Evolutionary conservation across 2,329 filamentous ascomycete genomes (phyloP).

Genomic region (Diplodia intermedia): DNA sequence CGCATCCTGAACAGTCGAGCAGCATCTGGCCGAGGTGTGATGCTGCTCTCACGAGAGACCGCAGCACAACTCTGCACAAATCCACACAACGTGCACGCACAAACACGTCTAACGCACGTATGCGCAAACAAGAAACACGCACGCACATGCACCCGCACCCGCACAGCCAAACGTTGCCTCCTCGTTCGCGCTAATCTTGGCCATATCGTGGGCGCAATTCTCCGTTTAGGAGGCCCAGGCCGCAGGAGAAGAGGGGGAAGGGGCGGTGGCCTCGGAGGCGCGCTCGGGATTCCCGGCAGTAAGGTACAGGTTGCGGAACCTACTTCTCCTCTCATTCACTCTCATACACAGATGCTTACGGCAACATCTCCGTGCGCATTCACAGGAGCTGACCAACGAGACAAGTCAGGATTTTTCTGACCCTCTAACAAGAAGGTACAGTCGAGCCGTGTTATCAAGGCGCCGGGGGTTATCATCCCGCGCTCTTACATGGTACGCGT

Average conservation of each 20-base stretch:
- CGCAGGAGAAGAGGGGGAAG: neutral
- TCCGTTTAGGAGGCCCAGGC: neutral
- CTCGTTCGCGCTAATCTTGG: neutral
- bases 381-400: neutral
- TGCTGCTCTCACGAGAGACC: constrained; percentile 8
- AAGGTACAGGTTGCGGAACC: neutral
- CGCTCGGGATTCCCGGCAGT: neutral
- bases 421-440: neutral
- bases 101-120: constrained; percentile 4
- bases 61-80: neutral
- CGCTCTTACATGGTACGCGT: neutral
- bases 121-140: neutral
- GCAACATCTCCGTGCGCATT: neutral
- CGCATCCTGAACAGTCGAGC: neutral
- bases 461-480: neutral
- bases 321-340: neutral
- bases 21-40: neutral
- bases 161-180: neutral
- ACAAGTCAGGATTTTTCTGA: neutral
- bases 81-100: too few relatives aligned
- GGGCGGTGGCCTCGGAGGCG: neutral
- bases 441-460: neutral
- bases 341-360: neutral
- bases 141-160: neutral
- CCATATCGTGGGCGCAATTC: neutral